Evolutionary conservation across 2,329 filamentous ascomycete species (phyloP).

Genomic region (Xylaria multiplex): DNA sequence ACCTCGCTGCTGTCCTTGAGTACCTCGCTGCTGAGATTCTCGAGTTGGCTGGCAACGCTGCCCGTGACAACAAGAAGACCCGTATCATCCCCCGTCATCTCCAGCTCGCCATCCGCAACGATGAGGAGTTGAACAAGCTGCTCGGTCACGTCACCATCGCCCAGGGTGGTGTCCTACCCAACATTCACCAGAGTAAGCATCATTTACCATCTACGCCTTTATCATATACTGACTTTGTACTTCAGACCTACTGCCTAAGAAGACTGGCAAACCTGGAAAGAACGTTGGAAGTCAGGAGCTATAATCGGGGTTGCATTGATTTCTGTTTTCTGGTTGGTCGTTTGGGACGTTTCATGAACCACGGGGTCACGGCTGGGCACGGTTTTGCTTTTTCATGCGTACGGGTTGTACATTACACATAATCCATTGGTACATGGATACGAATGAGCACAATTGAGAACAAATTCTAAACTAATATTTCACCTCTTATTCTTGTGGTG

Average conservation of each 20-base stretch:
- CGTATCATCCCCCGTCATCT: slow-evolving; percentile 99
- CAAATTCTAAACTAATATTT: slow-evolving; percentile 52
- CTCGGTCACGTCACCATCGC: slow-evolving; percentile 96
- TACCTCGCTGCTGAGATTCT: slow-evolving; percentile 99
- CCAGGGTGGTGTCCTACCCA: slow-evolving; percentile 95
- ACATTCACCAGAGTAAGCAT: slow-evolving; percentile 93
- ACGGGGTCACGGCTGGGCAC: slow-evolving; percentile 81
- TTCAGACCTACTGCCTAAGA: slow-evolving; percentile 97
- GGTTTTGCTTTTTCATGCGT: slow-evolving; percentile 70
- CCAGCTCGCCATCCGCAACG: slow-evolving; percentile 98
- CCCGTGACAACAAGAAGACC: slow-evolving; percentile 99
- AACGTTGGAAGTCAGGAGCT: slow-evolving; percentile 87
- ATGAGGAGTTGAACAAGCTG: slow-evolving; percentile 99
- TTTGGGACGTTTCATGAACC: slow-evolving; percentile 80
- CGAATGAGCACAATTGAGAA: slow-evolving; percentile 65
- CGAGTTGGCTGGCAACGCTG: slow-evolving; percentile 97
- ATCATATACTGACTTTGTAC: slow-evolving; percentile 31
- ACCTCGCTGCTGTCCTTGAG: slow-evolving; percentile 96
- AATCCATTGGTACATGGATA: slow-evolving; percentile 75
- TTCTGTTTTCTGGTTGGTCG: slow-evolving; percentile 72
- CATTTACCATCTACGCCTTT: slow-evolving; percentile 40
- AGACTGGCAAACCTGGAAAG: slow-evolving; percentile 96
- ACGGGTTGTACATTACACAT: slow-evolving; percentile 74
- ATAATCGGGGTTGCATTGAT: slow-evolving; percentile 65
- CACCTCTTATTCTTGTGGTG: background rate